Conservation (phyloP, 2,329 filamentous ascomycete species). For the Parastagonospora avenae region DNA sequence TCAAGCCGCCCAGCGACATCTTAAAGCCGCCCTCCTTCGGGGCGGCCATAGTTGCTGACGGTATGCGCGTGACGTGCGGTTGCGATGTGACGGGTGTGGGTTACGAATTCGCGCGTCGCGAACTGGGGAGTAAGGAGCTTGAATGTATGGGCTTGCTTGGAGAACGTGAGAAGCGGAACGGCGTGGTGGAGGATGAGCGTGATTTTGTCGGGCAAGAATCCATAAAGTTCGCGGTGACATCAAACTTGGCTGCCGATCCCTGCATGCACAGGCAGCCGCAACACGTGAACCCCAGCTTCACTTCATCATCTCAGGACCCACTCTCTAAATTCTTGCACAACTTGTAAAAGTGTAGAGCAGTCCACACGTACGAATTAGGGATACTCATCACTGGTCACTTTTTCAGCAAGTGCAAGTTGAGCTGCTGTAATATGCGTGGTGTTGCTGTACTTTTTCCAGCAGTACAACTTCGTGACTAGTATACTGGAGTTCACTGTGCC, state of each 20-base stretch:
- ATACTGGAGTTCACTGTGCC: no score
- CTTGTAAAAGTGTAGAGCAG: background rate
- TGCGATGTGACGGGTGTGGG: background rate
- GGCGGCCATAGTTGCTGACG: conserved; percentile 39
- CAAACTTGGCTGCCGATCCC: conserved; percentile 23
- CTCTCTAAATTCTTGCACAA: no score
- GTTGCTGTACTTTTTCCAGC: no score
- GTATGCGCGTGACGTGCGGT: conserved; percentile 2
- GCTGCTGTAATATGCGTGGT: no score
- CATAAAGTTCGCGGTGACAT: conserved; percentile 26
- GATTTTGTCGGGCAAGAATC: conserved; percentile 10
- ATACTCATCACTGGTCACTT: no score
- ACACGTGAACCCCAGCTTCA: conserved; percentile 1
- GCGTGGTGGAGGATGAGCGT: conserved; percentile 1
- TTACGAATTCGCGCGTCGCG: background rate
- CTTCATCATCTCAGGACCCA: background rate
- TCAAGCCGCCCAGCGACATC: conserved; percentile 39
- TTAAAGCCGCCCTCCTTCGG: conserved; percentile 42
- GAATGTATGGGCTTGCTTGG: background rate
- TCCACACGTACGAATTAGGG: background rate
- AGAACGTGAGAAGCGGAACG: background rate
- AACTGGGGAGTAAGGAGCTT: background rate
- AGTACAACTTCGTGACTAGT: no score
- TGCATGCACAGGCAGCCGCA: conserved; percentile 4
- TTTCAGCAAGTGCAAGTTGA: no score